phyloP scores from a whole-genome alignment of 1,139 yeast species.

The Starmera stellimalicola region DNA sequence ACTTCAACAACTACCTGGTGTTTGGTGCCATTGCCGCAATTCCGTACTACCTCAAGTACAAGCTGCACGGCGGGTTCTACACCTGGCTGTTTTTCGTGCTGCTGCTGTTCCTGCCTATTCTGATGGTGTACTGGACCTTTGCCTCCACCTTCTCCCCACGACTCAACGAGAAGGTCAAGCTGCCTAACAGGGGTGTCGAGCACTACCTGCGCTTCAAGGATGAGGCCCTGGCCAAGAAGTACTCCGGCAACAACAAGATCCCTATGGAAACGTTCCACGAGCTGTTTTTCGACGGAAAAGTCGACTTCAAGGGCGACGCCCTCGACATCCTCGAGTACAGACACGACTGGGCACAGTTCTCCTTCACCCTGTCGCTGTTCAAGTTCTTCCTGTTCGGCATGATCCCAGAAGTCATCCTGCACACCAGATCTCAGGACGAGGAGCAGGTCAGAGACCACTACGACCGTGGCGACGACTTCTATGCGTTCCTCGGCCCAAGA shows the following conservation, averaged over 20 bases:
- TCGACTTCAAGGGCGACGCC: conserved; percentile 80
- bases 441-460: conserved; percentile 95
- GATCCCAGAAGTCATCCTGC: conserved; percentile 91
- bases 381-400: conserved; percentile 76
- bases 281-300: conserved; percentile 75
- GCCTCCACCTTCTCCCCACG: conserved; percentile 75
- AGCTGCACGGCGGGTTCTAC: conserved; percentile 67
- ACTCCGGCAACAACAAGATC: conserved; percentile 64
- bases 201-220: conserved; percentile 78
- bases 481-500: conserved; percentile 90
- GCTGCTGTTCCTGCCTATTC: conserved; percentile 53
- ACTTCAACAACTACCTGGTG: conserved; percentile 60
- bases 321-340: conserved; percentile 77
- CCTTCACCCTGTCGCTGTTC: conserved; percentile 71
- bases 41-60: conserved; percentile 57
- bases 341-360: conserved; percentile 85
- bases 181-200: conserved; percentile 74
- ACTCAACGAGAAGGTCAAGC: conserved; percentile 64
- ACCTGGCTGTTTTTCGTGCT: conserved; percentile 49
- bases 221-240: conserved; percentile 60
- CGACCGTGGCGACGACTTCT: conserved; percentile 95
- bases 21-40: conserved; percentile 42
- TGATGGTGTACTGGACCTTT: conserved; percentile 77
- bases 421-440: conserved; percentile 89
- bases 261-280: conserved; percentile 94